Conservation (phyloP, 805 yeast genomes). For the Pichia sporocuriosa region DNA sequence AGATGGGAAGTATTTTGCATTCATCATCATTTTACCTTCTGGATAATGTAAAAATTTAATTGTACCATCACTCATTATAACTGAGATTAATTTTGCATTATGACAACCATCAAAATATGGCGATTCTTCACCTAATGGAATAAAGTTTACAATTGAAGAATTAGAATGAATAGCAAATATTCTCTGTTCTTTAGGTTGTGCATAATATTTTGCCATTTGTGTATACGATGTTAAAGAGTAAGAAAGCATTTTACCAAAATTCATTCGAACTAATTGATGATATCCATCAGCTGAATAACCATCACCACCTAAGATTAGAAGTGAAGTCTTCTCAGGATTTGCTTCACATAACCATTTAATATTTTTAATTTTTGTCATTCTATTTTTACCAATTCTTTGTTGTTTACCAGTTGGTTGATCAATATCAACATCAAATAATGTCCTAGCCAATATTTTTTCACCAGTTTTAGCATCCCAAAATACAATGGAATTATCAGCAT, state of each 20-base stretch:
- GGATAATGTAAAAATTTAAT: conserved; percentile 57
- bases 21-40: conserved; percentile 42
- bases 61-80: conserved; percentile 57
- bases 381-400: conserved; percentile 15
- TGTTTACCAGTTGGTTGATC: conserved; percentile 39
- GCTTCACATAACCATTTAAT: conserved; percentile 73
- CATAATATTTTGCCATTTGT: conserved; percentile 72
- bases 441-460: conserved; percentile 64
- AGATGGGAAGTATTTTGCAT: conserved; percentile 68
- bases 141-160: conserved; percentile 38
- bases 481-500: conserved; percentile 75
- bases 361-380: conserved; percentile 40
- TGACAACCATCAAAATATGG: conserved; percentile 81
- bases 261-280: conserved; percentile 48
- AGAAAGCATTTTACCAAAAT: conserved; percentile 74
- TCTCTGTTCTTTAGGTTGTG: conserved; percentile 49
- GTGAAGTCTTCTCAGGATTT: conserved; percentile 74
- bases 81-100: conserved; percentile 60
- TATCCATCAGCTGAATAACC: conserved; percentile 36
- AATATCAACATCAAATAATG: conserved; percentile 57
- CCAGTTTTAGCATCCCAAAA: conserved; percentile 92
- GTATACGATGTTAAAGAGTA: conserved; percentile 78
- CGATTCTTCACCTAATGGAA: conserved; percentile 51
- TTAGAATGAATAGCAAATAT: conserved; percentile 47
- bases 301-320: conserved; percentile 67